These are phyloP conservation scores for Colletotrichum liaoningense DNA, from an alignment of 2,329 filamentous ascomycete species.

Conservation along the genomic window DNA sequence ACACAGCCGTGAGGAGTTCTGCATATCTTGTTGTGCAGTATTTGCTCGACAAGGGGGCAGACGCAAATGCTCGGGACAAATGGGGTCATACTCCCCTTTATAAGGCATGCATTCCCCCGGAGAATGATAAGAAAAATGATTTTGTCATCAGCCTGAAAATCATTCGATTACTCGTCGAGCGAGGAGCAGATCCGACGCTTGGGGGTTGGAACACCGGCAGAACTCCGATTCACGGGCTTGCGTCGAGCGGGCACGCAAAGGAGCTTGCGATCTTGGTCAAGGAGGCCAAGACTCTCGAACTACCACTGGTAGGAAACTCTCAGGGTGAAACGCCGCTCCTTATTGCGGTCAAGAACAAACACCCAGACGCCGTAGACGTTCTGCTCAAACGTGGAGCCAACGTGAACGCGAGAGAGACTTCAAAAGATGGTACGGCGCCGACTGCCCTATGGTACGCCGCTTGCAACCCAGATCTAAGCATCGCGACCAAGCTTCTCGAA, in stretches of 20 bases:
- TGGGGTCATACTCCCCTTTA: conserved; percentile 13
- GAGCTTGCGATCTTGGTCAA: conserved; percentile 4
- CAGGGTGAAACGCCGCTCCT: conserved; percentile 8
- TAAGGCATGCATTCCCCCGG: conserved; percentile 8
- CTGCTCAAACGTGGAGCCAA: conserved; percentile 14
- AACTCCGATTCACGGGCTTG: conserved; percentile 14
- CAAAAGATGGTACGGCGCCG: not conserved
- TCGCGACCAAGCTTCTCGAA: conserved; percentile 8
- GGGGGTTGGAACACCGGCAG: not conserved
- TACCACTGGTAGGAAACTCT: not conserved
- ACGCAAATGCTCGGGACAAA: conserved; percentile 16
- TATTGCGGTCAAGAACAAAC: conserved; percentile 1
- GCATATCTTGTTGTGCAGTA: conserved; percentile 5
- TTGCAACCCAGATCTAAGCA: not conserved
- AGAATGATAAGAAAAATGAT: conserved; percentile 1
- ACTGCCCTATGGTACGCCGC: conserved; percentile 11
- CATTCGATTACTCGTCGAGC: conserved; percentile 6
- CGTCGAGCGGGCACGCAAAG: not conserved
- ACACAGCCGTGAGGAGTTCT: conserved; percentile 10
- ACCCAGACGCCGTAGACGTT: conserved; percentile 1
- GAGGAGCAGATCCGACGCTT: conserved; percentile 22
- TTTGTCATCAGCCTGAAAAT: conserved; percentile 1
- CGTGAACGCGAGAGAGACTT: conserved; percentile 10
- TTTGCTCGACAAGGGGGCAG: conserved; percentile 27
- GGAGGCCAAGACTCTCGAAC: conserved; percentile 6